Base-by-base conservation (phyloP, 176 grass and related monocot genomes). In the Aegilops umbellulata region DNA sequence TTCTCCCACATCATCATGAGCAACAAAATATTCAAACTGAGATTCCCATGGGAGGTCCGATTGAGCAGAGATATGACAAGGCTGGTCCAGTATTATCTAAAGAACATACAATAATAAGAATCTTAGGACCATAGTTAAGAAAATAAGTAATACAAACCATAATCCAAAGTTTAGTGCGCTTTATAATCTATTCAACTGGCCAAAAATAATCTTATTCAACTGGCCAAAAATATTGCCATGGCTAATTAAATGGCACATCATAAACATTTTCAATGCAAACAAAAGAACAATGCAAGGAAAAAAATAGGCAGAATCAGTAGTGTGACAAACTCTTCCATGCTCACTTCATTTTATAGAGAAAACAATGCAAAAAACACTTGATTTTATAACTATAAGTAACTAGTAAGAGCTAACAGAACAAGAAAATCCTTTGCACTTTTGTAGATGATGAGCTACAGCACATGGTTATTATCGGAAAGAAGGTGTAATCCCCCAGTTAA, bases 61-160 rank as follows among this genome's bases (percentile, higher is more conserved):
- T 55, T 76, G 87, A 90, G 78, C 73, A 49, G n/a, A 46, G 14
- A 41, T 82, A 81, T 93, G 83, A 80, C 83, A 85, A 86, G 85
- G 78, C 74, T 90, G 95, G 60, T 98, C 95, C 86, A 98, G 89
- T 77, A 98, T 76, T 88, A 95, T 93, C 94, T 95, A 80, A 79
- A 93, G 34, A 82, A 79, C 36, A 89, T 31, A 75, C 65, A 79
- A 86, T 19, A 80, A 86, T 14, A 80, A 86, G 30, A 79, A 88
- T 77, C 68, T 78, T 69, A 69, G 72, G 22, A 77, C 35, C 61
- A 64, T 68, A 68, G 53, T 36, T 72, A 70, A 60, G 26, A 53
- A 35, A 55, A 87, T 23, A 81, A 68, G 14, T 87, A 82, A 72
- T 44, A 10, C 31, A 82, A 15, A 6, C 32, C 23, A 31, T 79